These are phyloP conservation scores for Besnoitia besnoiti DNA, from an alignment of 169 alveolate species.

Conservation along the genomic window DNA sequence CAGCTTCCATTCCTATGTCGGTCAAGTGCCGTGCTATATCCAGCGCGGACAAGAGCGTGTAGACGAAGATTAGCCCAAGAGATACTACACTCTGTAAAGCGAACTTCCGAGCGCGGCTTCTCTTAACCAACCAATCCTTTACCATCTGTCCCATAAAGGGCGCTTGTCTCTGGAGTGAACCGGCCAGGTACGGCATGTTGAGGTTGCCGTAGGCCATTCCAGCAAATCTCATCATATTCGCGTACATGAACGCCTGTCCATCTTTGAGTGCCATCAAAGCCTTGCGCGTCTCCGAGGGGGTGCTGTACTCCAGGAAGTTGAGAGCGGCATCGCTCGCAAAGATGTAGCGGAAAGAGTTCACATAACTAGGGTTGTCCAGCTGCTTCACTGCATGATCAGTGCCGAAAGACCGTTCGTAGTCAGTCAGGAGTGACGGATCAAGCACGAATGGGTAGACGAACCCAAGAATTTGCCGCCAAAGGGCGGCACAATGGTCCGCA, in stretches of 20 bases:
- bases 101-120: constrained; percentile 45
- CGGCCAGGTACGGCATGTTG: constrained; percentile 48
- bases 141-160: constrained; percentile 70
- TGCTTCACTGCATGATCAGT: constrained; percentile 43
- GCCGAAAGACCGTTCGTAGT: constrained; percentile 58
- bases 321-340: constrained; percentile 64
- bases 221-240: constrained; percentile 57
- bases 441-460: constrained; percentile 48
- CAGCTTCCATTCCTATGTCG: constrained; percentile 49
- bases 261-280: constrained; percentile 55
- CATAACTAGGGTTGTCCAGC: constrained; percentile 50
- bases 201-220: constrained; percentile 43
- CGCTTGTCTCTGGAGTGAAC: constrained; percentile 55
- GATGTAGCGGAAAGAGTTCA: constrained; percentile 59
- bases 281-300: constrained; percentile 58
- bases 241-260: constrained; percentile 63
- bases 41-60: constrained; percentile 58
- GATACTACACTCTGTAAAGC: constrained; percentile 43
- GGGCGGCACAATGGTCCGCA: constrained; percentile 57
- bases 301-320: constrained; percentile 54
- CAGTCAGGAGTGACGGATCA: constrained; percentile 25
- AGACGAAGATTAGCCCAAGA: constrained; percentile 49
- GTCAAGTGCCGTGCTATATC: constrained; percentile 49
- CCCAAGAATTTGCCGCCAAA: constrained; percentile 61
- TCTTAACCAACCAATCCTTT: constrained; percentile 53